These are phyloP conservation scores for Tephrocybe sp. DNA, from an alignment of 768 basidiomycete genomes.

Conservation along the genomic window DNA sequence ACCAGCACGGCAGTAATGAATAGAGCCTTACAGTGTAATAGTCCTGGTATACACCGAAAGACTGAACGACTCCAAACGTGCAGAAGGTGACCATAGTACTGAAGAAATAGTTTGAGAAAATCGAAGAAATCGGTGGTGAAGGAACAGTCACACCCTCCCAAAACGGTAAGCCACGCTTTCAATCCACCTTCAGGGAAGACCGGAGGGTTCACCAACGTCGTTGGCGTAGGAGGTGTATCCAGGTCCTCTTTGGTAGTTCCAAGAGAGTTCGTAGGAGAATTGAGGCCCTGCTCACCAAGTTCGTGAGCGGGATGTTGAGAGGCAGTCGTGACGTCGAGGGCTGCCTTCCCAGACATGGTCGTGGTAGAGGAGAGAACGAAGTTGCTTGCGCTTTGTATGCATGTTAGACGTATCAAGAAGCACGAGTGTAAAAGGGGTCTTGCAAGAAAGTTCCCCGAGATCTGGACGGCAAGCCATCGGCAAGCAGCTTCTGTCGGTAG, in stretches of 20 bases:
- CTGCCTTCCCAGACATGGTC: constrained; percentile 12
- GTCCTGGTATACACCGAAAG: constrained; percentile 52
- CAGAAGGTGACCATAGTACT: constrained; percentile 44
- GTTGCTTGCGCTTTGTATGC: constrained; percentile 11
- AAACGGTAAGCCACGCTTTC: constrained; percentile 42
- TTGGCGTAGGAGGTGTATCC: constrained; percentile 5
- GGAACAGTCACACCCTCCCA: constrained; percentile 39
- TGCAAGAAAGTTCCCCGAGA: constrained; percentile 17
- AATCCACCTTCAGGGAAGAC: constrained; percentile 44
- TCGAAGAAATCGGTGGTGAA: not conserved
- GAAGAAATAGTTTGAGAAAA: not conserved
- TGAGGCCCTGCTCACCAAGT: constrained; percentile 10
- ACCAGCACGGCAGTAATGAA: not conserved
- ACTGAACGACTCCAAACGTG: constrained; percentile 47
- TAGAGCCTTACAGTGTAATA: constrained; percentile 38
- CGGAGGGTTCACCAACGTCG: constrained; percentile 3
- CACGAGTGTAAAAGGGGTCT: constrained; percentile 10
- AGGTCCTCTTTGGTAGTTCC: constrained; percentile 12
- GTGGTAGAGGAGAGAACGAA: constrained; percentile 18
- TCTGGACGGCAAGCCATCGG: constrained; percentile 15
- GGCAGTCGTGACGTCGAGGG: constrained; percentile 6
- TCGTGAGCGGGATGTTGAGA: constrained; percentile 3
- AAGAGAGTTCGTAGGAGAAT: constrained; percentile 6
- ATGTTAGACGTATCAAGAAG: constrained; percentile 21
- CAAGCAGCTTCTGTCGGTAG: constrained; percentile 15